Conservation (phyloP, 2,329 filamentous ascomycete genomes). For the Eutypella sp. region DNA sequence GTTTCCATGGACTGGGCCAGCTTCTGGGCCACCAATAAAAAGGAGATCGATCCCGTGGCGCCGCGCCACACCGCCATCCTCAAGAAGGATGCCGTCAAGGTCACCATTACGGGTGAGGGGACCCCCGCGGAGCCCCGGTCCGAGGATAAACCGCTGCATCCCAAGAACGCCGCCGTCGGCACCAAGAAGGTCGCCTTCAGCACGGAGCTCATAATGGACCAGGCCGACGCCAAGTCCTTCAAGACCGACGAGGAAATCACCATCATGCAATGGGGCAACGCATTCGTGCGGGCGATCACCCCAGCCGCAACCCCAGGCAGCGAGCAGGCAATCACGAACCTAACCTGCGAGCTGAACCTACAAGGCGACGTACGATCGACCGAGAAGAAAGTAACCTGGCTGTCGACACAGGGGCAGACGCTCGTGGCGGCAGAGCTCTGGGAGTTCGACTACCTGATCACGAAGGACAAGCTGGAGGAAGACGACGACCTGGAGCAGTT, state of each 20-base stretch:
- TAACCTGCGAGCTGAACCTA: slow-evolving; percentile 84
- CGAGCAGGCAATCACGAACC: slow-evolving; percentile 55
- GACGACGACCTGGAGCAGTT: slow-evolving; percentile 82
- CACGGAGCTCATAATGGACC: slow-evolving; percentile 72
- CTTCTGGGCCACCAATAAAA: slow-evolving; percentile 73
- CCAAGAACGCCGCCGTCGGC: slow-evolving; percentile 81
- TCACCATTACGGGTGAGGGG: slow-evolving; percentile 63
- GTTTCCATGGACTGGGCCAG: slow-evolving; percentile 79
- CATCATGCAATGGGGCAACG: slow-evolving; percentile 95
- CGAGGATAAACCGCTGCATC: slow-evolving; percentile 79
- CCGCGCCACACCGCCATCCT: slow-evolving; percentile 70
- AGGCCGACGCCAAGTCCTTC: slow-evolving; percentile 78
- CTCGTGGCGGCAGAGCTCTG: slow-evolving; percentile 80
- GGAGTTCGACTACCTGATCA: slow-evolving; percentile 93
- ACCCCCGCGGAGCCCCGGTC: slow-evolving; percentile 57
- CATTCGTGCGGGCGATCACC: slow-evolving; percentile 67
- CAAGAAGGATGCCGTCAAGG: slow-evolving; percentile 65
- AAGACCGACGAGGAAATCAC: slow-evolving; percentile 86
- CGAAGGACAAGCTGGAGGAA: slow-evolving; percentile 89
- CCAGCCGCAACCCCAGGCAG: too few species aligned
- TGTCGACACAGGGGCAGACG: slow-evolving; percentile 69
- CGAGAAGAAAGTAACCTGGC: slow-evolving; percentile 94
- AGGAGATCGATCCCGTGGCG: slow-evolving; percentile 73
- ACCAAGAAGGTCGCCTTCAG: slow-evolving; percentile 81
- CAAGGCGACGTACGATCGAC: slow-evolving; percentile 92